Conservation (phyloP, 73 alveolate genomes). For the Paramecium bursaria region DNA sequence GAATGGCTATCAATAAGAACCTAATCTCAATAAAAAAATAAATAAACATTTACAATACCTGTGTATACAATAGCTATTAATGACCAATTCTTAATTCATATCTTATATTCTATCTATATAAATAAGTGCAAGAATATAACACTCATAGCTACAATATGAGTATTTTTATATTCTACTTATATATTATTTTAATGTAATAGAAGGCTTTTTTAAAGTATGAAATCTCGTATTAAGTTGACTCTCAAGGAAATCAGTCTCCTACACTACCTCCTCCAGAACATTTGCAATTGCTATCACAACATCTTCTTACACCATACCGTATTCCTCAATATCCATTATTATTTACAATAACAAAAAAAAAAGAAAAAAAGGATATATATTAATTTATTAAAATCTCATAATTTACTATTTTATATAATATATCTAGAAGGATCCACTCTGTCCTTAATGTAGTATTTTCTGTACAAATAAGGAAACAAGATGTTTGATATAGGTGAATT, state of each 20-base stretch:
- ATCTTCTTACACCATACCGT: constrained; percentile 10
- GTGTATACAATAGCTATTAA: constrained; percentile 66
- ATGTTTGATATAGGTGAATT: no score
- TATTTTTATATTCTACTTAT: constrained; percentile 15
- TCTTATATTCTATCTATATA: constrained; percentile 76
- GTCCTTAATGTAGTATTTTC: background rate
- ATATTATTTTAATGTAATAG: background rate
- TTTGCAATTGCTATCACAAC: constrained; percentile 7
- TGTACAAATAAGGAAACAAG: background rate
- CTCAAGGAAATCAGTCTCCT: constrained; percentile 47
- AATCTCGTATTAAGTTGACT: constrained; percentile 15
- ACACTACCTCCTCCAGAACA: constrained; percentile 28
- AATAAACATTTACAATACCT: constrained; percentile 41
- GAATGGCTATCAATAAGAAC: constrained; percentile 77
- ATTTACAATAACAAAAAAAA: no score
- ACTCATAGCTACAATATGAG: constrained; percentile 67
- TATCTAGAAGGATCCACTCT: background rate
- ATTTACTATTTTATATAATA: no score
- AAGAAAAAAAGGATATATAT: background rate
- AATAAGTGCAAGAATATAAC: constrained; percentile 72
- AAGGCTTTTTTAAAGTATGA: constrained; percentile 35
- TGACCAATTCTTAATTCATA: constrained; percentile 52
- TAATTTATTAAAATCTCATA: background rate
- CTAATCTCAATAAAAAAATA: constrained; percentile 65
- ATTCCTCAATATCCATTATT: background rate